Evolutionary conservation across 2,329 filamentous ascomycete species (phyloP), one percentile per base, ranked within the genome.

Genomic region (Cladosporium cucumerinum): DNA sequence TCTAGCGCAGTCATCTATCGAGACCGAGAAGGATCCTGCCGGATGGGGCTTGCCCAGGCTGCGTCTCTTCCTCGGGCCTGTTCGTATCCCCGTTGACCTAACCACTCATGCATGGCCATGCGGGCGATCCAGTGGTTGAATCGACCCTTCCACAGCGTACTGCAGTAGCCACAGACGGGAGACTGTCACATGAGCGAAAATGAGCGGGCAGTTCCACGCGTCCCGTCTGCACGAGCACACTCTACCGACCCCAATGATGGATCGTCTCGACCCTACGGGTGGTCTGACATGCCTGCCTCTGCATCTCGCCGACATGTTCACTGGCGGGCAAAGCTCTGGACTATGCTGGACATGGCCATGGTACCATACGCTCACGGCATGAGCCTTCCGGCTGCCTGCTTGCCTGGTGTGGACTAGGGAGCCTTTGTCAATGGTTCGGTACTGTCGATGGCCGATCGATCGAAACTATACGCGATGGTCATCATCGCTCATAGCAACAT

Each of bases 261-360:
- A 60, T 36, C 60, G 23, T 55, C 49, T 62, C 60, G 36, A 55
- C 49, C 65, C 65, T 64, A 58, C 55, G 34, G 63, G 64, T 67
- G 66, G 67, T 61, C 65, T 64, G 66, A 65, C 63, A 63, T 67
- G 71, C 70, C 69, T 69, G 72, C 72, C 79, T 78, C 79, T 81
- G 76, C 69, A 72, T 69, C 67, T 67, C 70, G 67, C 74, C 49
- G 80, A 81, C 81, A 81, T 81, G 78, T 77, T 81, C 78, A 82
- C 80, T 82, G 79, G 79, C 69, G 69, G 71, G 72, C 69, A 72
- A 76, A 76, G 14, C 46, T 43, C 21, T 43, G 49, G 12, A 62
- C 32, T 30, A 54, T n/a, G 25, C 34, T 62, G 60, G 49, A 55
- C 34, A 54, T 30, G 23, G 60, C 18, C 21, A 26, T 61, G 48